Evolutionary conservation across 1,139 yeast genomes (phyloP), one percentile per base, ranked within the genome.

Genomic region (Kazachstania sp.): DNA sequence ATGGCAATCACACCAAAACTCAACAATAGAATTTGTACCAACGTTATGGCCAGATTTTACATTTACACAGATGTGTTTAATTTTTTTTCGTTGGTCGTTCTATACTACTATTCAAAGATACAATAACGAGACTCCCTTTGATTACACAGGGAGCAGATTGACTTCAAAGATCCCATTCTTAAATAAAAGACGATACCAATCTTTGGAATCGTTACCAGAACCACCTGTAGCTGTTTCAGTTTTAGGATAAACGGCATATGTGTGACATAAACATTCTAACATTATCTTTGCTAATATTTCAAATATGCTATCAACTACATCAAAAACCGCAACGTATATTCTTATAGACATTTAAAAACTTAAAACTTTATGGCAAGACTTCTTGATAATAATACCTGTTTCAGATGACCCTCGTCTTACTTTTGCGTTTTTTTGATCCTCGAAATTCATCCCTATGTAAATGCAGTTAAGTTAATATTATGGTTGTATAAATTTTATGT

Each of bases 31-130:
- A 52, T 86, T 92, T 58, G 71, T 78, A 23, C 75, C 79, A 46
- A 75, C 77, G 36, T 70, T 86, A 52, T 92, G 97, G 97, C 98
- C 98, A 0, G 90, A 85, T 51, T 87, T 88, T 62, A 71, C 74
- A 9, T 74, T 78, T 35, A 59, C 73, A 59, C 62, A 71, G 44
- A 71, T 79, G 66, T 72, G 73, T 48, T 59, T 67, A 56, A 64
- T 79, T 15, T 58, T 83, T 41, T 58, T 81, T 42, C 73, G 72
- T 54, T 83, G 83, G 82, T 71, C 77, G 9, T 72, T 66, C 51
- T 65, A 60, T 47, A 63, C 62, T 34, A 53, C 54, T 7, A 42
- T 56, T 45, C 63, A 51, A 46, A 55, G 40, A 20, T 54, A 48
- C 30, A 49, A 51, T 39, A 37, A 43, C 1, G 26, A 46, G 11